Base-by-base conservation (phyloP, 257 asterid species). In the Solanum pinnatisectum region DNA sequence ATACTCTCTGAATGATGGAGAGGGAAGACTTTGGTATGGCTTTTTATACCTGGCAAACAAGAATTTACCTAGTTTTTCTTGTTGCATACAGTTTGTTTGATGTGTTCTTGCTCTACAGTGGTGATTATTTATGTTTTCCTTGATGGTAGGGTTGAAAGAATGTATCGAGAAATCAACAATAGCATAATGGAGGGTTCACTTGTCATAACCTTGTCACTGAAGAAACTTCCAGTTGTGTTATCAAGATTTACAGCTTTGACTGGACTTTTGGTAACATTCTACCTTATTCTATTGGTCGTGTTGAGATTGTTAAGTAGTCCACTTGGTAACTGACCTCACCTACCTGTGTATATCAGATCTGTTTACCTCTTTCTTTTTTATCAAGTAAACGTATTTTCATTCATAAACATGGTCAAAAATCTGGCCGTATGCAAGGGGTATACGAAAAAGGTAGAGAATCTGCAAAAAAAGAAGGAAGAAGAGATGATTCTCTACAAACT, bases 1-100 rank as follows among this genome's bases (percentile, higher is more conserved):
- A 92, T 96, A 93, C 88, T 92, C 99, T 87, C 92, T 97, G 87
- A 98, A 94, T 89, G 99, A 96, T 89, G 99, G 98, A 91, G 99
- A 96, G 88, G 99, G 99, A 90, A 92, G 95, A 88, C 98, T 93
- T 86, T 97, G 99, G 99, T 97, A 83, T 73, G 89, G 32, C 86
- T 88, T 72, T 84, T 79, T 77, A 71, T 25, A 77, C 86, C 88
- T 68, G 39, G 44, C 63, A 36, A 71, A 32, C 60, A 88, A 67
- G 30, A 87, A 63, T 40, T 25, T 33, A 35, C 33, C 72, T 88
- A 67, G 79, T 33, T 78, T 39, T 30, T 67, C 65, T 85, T 68
- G 87, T 67, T 60, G 59, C 87, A 15, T 84, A 37, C 37, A 27
- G 72, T 84, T 87, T 39, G 83, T 82, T 89, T 82, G 79, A 86